Evolutionary conservation across 2,329 filamentous ascomycete species (phyloP), one percentile per base, ranked within the genome.

Genomic region (Fusarium sp.): DNA sequence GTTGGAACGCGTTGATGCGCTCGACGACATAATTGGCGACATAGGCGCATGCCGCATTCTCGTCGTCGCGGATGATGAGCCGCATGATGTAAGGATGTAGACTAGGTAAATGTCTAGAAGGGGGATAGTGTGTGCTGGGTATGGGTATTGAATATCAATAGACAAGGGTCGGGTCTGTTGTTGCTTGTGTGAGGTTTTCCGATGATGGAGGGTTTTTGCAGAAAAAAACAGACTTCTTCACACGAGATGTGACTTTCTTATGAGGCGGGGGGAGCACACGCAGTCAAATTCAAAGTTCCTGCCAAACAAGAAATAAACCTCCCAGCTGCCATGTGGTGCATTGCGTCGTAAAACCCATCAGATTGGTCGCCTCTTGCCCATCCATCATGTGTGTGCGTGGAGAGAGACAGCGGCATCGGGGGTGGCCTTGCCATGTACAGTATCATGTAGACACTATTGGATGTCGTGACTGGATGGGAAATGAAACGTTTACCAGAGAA

Each of bases 21-120:
- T 91, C 90, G 80, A 94, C 88, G 74, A 96, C 90, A 80, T 95
- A 93, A 79, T 92, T 89, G 67, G 92, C 91, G 71, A 94, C 91
- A 79, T 94, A 93, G 73, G 85, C 84, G 75, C 91, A 92, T 61
- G 91, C 91, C 67, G 85, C 82, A 59, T 84, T 79, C 73, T 90
- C 85, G 75, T 93, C 86, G 78, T 94, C 89, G 78, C 91, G 87
- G 77, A 96, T 91, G 80, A 96, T 94, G 76, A 96, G 87, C 82
- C 92, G 90, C 92, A 93, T 96, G 74, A 73, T 82, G 77, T 65
- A 61, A 71, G 65, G 50, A 55, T 61, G 20, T 53, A 49, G 44
- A n/a, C 16, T 27, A 27, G 25, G 25, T 27, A 27, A 57, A 65
- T 64, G 67, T 62, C 60, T 64, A 58, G 65, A 70, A 62, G 67